Percentiles rank a stretch among this genome's conserved stretches.
These are phyloP conservation scores for Backusella liffmaniae DNA, from an alignment of 192 early-diverging fungal species.

Conservation along the genomic window DNA sequence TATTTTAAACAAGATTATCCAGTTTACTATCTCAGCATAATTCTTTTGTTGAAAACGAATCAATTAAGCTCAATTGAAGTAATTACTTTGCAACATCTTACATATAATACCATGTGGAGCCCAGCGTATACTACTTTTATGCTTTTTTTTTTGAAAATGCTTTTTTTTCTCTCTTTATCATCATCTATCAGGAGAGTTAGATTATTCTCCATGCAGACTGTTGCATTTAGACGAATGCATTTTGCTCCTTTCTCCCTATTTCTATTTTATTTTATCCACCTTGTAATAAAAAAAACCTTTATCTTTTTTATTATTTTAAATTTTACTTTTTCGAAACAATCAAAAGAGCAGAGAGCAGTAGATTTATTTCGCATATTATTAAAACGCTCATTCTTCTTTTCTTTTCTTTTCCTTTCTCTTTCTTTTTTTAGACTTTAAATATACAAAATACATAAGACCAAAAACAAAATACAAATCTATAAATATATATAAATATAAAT, in stretches of 20 bases:
- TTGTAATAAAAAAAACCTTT: neutral
- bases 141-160: neutral
- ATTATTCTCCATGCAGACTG: slow-evolving; percentile 12
- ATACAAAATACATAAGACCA: neutral
- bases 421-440: neutral
- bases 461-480: neutral
- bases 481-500: neutral
- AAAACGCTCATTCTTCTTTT: neutral
- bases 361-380: neutral
- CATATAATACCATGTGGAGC: neutral
- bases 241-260: slow-evolving; percentile 17
- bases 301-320: neutral
- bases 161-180: slow-evolving; percentile 1
- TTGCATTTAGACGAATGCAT: slow-evolving; percentile 19
- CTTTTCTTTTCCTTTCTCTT: neutral
- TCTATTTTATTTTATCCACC: neutral
- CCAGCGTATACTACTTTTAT: neutral
- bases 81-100: neutral
- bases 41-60: neutral
- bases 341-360: neutral
- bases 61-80: neutral
- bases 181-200: slow-evolving; percentile 2
- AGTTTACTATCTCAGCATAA: neutral
- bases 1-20: neutral
- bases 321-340: neutral